Base-by-base conservation (phyloP, 202 grass and related monocot genomes). In the Setaria italica region DNA sequence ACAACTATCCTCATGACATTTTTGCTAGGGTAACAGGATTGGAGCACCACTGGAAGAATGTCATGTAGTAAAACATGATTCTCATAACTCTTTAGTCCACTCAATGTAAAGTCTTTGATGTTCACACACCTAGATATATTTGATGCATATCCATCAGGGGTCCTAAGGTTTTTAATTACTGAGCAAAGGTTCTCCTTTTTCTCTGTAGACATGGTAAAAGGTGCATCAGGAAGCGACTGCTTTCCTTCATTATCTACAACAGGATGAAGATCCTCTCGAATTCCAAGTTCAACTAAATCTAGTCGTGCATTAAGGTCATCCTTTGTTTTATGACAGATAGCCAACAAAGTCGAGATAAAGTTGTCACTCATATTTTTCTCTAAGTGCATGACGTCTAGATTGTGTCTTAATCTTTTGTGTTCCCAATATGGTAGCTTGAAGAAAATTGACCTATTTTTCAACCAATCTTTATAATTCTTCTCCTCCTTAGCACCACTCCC, bases 371-470 rank as follows among this genome's bases (percentile, higher is more conserved):
- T 69, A 85, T 89, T 85, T 75, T 89, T 85, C 81, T 89, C 67
- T 30, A 85, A 75, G 14, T 85, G 87, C 84, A 91, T 91, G n/a
- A 85, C 58, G 39, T 85, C 67, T 29, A 87, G 67, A 87, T 91
- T 87, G 34, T 91, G 80, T 15, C n/a, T 37, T 45, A 87, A 14
- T 21, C 35, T 9, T 9, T 75, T 67, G 13, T 76, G 4, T n/a
- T 85, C 4, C 85, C 43, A 88, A 16, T 85, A 89, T 67, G 82
- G 58, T 33, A 75, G 34, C 4, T 29, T 7, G 65, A 91, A 85
- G 37, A 91, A 91, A 66, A 74, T 71, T 9, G n/a, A n/a, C 64
- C 33, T 51, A 51, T 85, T 85, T 32, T 82, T 68, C 15, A 76
- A 21, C 64, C 68, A 79, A 37, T 82, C 35, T 14, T 50, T 25